These are phyloP conservation scores for Ceratobasidium sp. DNA, from an alignment of 1,284 basidiomycete species.

Conservation along the genomic window DNA sequence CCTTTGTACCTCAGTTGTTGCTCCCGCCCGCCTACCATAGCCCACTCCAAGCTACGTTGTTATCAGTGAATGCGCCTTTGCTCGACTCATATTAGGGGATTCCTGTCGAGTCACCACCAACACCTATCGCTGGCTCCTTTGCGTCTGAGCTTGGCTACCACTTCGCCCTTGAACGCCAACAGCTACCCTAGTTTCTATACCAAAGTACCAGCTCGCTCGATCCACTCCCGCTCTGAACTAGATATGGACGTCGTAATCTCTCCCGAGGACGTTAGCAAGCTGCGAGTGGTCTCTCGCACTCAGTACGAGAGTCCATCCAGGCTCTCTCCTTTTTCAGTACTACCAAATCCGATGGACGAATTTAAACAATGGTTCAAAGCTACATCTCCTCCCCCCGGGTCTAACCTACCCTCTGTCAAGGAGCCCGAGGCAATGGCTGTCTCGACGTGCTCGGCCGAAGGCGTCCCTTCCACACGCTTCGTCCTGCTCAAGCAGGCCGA, in stretches of 20 bases:
- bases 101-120: no score
- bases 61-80: not conserved
- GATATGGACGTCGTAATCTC: slow-evolving; percentile 28
- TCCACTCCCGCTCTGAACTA: not conserved
- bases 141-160: not conserved
- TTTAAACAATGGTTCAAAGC: slow-evolving; percentile 87
- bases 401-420: slow-evolving; percentile 59
- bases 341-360: slow-evolving; percentile 78
- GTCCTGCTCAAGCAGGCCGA: slow-evolving; percentile 94
- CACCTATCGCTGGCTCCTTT: no score
- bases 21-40: no score
- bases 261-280: slow-evolving; percentile 47
- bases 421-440: slow-evolving; percentile 92
- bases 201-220: not conserved
- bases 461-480: slow-evolving; percentile 86
- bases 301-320: slow-evolving; percentile 77
- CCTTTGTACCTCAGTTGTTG: no score
- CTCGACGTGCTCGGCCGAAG: slow-evolving; percentile 76
- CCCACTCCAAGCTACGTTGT: no score
- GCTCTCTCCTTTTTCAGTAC: slow-evolving; percentile 67
- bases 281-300: slow-evolving; percentile 69
- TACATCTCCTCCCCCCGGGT: slow-evolving; percentile 55
- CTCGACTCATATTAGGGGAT: not conserved
- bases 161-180: not conserved
- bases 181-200: not conserved